A percentile compares a stretch with the other conserved stretches of the same genome.
Evolutionary conservation across 1,284 basidiomycete genomes (phyloP).

Genomic region (Gymnopus androsaceus): DNA sequence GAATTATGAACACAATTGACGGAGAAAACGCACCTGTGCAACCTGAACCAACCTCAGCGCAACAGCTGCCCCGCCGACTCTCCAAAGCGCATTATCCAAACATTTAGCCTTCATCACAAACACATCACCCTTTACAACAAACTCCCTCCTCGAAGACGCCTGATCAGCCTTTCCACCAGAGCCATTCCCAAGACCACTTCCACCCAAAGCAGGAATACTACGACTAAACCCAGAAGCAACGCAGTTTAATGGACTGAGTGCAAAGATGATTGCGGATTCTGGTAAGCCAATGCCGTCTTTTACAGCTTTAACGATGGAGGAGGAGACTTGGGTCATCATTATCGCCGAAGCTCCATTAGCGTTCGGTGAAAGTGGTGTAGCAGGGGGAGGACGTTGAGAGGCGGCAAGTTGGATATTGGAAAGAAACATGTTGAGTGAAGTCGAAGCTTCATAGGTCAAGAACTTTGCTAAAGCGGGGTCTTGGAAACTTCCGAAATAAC

Average conservation of each 20-base stretch:
- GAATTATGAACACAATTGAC: constrained; percentile 2
- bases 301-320: constrained; percentile 52
- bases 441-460: constrained; percentile 77
- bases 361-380: constrained; percentile 25
- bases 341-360: background rate
- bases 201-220: constrained; percentile 20
- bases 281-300: constrained; percentile 51
- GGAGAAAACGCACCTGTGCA: constrained; percentile 61
- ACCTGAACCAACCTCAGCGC: constrained; percentile 78
- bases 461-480: constrained; percentile 63
- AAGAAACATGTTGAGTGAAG: constrained; percentile 74
- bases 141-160: constrained; percentile 18
- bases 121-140: constrained; percentile 58
- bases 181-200: background rate
- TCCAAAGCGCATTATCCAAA: constrained; percentile 80
- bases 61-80: constrained; percentile 81
- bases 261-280: constrained; percentile 52
- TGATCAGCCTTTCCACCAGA: constrained; percentile 15
- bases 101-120: constrained; percentile 60
- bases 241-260: constrained; percentile 43
- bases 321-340: constrained; percentile 28
- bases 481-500: constrained; percentile 73
- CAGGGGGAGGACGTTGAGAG: constrained; percentile 18
- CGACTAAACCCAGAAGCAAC: constrained; percentile 24
- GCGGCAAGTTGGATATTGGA: constrained; percentile 29